Conservation (phyloP, 2,329 filamentous ascomycete genomes). For the Tolypocladium ovalisporum region DNA sequence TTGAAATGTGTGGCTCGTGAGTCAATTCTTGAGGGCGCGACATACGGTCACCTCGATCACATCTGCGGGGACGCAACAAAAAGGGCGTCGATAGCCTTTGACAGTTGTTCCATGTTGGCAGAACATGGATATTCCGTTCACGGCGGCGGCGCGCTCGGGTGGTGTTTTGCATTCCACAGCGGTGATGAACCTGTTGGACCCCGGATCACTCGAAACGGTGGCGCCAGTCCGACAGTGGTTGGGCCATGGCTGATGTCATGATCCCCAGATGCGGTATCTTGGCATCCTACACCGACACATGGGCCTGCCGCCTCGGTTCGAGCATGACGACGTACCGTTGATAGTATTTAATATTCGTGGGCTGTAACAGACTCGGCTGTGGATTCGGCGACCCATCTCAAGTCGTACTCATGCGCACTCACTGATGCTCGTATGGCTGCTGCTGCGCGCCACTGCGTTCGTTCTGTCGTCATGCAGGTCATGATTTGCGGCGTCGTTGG, state of each 20-base stretch:
- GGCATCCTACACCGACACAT: not conserved
- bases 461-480: not conserved
- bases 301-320: not conserved
- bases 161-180: not conserved
- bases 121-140: not conserved
- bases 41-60: no score
- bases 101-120: not conserved
- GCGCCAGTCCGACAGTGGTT: not conserved
- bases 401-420: not conserved
- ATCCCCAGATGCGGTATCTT: not conserved
- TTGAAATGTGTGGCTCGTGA: not conserved
- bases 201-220: not conserved
- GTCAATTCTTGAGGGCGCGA: not conserved
- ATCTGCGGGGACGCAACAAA: not conserved
- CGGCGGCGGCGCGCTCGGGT: not conserved
- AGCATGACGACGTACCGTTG: not conserved
- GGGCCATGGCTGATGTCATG: not conserved
- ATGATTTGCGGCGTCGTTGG: not conserved
- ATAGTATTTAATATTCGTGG: no score
- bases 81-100: not conserved
- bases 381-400: not conserved
- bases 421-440: not conserved
- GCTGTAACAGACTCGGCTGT: no score
- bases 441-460: not conserved
- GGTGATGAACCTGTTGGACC: not conserved